Evolutionary conservation across 1,284 basidiomycete species (phyloP).

Genomic region (Ustanciosporium gigantosporum): DNA sequence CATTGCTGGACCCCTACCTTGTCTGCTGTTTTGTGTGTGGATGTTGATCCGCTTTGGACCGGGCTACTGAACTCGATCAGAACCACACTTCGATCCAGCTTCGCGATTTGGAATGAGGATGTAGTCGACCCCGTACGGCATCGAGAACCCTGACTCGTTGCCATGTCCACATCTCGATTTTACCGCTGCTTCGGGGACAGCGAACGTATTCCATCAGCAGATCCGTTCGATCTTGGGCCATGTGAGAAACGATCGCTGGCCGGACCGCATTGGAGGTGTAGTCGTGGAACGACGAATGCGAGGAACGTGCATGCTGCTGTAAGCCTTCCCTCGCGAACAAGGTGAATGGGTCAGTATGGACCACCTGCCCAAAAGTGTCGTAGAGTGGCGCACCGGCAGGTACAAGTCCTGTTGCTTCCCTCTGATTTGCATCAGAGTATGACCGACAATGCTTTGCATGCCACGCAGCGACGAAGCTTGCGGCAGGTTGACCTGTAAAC

Average conservation of each 20-base stretch:
- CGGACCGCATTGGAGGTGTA: constrained; percentile 4
- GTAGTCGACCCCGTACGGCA: constrained; percentile 13
- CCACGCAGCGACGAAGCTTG: constrained; percentile 8
- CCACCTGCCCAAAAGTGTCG: no score
- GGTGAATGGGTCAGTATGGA: no score
- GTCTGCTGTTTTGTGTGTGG: no score
- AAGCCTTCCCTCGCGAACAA: no score
- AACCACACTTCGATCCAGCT: constrained; percentile 34
- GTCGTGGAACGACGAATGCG: constrained; percentile 6
- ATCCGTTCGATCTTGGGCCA: neutral
- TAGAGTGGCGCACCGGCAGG: no score
- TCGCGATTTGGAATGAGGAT: neutral
- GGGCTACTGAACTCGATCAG: no score
- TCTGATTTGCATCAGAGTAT: no score
- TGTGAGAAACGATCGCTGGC: constrained; percentile 13
- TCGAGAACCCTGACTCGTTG: constrained; percentile 22
- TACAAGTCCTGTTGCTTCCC: no score
- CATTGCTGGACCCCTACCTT: neutral
- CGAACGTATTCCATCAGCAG: constrained; percentile 5
- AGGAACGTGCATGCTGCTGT: no score
- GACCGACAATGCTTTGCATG: constrained; percentile 7
- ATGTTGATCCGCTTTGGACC: no score
- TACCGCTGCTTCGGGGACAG: constrained; percentile 11
- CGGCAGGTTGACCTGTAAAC: neutral
- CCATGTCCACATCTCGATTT: constrained; percentile 25